Percentiles rank a stretch among this genome's conserved stretches.
These are phyloP conservation scores for Aspergillus sp. DNA, from an alignment of 2,329 filamentous ascomycete genomes.

Conservation along the genomic window DNA sequence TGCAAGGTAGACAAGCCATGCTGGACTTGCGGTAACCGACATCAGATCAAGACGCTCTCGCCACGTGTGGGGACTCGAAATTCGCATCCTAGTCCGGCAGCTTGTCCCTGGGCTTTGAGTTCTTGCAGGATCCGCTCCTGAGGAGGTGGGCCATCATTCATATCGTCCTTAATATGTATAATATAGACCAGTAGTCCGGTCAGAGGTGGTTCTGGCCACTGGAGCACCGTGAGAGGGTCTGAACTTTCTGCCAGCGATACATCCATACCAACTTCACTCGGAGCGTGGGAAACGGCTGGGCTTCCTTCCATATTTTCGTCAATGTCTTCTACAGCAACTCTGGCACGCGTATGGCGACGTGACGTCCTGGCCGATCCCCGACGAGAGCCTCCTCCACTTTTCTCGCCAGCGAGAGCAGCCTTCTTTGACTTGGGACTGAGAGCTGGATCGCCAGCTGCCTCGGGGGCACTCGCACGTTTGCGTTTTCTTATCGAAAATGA, in stretches of 20 bases:
- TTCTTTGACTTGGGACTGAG: constrained; percentile 32
- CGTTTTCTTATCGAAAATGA: constrained; percentile 44
- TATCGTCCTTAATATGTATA: constrained; percentile 89
- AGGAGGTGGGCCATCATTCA: constrained; percentile 68
- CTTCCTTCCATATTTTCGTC: not conserved
- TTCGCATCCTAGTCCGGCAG: constrained; percentile 71
- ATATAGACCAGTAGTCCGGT: constrained; percentile 77
- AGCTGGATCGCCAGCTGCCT: constrained; percentile 20
- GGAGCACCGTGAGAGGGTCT: constrained; percentile 17
- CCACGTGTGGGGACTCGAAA: constrained; percentile 73
- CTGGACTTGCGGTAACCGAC: not conserved
- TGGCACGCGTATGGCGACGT: constrained; percentile 5
- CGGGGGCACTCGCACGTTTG: constrained; percentile 36
- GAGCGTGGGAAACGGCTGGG: constrained; percentile 1
- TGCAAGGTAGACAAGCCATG: not conserved
- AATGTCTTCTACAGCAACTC: not conserved
- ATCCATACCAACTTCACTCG: constrained; percentile 8
- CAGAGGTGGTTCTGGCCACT: constrained; percentile 52
- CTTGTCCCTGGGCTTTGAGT: constrained; percentile 66
- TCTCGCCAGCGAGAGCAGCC: not conserved
- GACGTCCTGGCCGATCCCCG: constrained; percentile 9
- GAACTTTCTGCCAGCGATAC: constrained; percentile 11
- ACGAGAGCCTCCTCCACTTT: not conserved
- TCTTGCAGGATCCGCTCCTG: constrained; percentile 70
- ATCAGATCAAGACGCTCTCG: constrained; percentile 53